Evolutionary conservation across 2,329 filamentous ascomycete genomes (phyloP), one percentile per base, ranked within the genome.

Genomic region (Claviceps maximensis): DNA sequence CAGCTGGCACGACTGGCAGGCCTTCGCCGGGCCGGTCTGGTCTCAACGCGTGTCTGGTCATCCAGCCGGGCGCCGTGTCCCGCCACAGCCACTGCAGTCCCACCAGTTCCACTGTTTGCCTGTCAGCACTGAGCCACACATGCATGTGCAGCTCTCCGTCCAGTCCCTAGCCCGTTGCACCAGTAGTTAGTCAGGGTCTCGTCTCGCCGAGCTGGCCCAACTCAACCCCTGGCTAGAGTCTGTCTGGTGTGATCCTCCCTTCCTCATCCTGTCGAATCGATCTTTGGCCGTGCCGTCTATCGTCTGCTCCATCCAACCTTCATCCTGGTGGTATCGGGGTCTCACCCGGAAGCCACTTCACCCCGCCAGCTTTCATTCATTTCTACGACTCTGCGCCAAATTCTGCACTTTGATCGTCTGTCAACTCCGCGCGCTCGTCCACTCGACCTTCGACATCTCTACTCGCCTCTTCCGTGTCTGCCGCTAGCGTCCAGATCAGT

Each of bases 271-370:
- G 33, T 38, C 33, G 17, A 38, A 17, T 52, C 13, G 13, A 38
- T 17, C 45, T 36, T 40, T 46, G 23, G 12, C 15, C 29, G n/a
- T 33, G 48, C 38, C 45, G 38, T 33, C 31, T 19, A 33, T 50
- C 33, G 19, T 42, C 31, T 36, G 9, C n/a, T 38, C n/a, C 50
- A 52, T 47, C 47, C 41, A 13, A 40, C 45, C 47, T 49, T 44
- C 25, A 47, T 52, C 40, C 51, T 42, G 47, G 41, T 44, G 51
- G 36, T 36, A 33, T 48, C 42, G 47, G 47, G 50, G 33, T 51
- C 47, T 50, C 54, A 51, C 48, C 50, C 42, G 48, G 47, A 47
- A 48, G 51, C 54, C 47, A 48, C 45, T 29, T 36, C 27, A 31
- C 23, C 42, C 41, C 23, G 47, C 31, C 25, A 46, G 50, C 42